phyloP scores from a whole-genome alignment of 78 protist species.

The Planoprotostelium fungivorum region DNA sequence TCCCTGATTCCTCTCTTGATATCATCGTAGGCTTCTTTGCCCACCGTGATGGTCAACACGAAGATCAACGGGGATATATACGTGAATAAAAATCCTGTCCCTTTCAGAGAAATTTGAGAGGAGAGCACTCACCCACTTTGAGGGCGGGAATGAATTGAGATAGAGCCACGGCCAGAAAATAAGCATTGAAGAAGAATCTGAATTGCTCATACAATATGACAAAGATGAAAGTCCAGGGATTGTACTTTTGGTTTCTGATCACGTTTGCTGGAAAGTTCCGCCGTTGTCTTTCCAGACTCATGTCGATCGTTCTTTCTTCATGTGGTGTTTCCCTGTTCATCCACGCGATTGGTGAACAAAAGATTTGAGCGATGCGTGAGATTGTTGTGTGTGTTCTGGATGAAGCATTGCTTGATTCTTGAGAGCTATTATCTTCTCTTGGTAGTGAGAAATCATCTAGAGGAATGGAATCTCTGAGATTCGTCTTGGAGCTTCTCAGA shows the following conservation, averaged over 20 bases:
- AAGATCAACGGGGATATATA: conserved; percentile 92
- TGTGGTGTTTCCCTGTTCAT: background rate
- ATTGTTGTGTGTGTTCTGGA: background rate
- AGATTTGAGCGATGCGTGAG: background rate
- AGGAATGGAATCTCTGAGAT: background rate
- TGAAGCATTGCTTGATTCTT: too few species aligned
- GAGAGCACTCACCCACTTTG: conserved; percentile 40
- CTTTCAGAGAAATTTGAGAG: background rate
- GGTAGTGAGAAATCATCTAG: background rate
- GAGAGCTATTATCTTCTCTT: background rate
- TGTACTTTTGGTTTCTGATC: conserved; percentile 81
- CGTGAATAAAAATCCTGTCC: conserved; percentile 85
- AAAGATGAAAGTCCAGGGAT: conserved; percentile 73
- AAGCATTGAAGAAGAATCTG: conserved; percentile 87
- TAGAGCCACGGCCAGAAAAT: conserved; percentile 88
- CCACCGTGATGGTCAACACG: conserved; percentile 79
- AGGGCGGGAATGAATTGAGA: conserved; percentile 91
- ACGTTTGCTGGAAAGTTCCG: conserved; percentile 66
- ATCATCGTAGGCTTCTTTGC: conserved; percentile 91
- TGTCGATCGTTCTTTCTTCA: background rate
- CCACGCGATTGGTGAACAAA: background rate
- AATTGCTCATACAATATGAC: conserved; percentile 90
- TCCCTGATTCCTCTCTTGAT: conserved; percentile 80
- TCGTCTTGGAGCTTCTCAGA: background rate
- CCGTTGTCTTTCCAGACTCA: background rate